These are phyloP conservation scores for Phragmites australis DNA, from an alignment of 176 grass and related monocot species.

Conservation along the genomic window DNA sequence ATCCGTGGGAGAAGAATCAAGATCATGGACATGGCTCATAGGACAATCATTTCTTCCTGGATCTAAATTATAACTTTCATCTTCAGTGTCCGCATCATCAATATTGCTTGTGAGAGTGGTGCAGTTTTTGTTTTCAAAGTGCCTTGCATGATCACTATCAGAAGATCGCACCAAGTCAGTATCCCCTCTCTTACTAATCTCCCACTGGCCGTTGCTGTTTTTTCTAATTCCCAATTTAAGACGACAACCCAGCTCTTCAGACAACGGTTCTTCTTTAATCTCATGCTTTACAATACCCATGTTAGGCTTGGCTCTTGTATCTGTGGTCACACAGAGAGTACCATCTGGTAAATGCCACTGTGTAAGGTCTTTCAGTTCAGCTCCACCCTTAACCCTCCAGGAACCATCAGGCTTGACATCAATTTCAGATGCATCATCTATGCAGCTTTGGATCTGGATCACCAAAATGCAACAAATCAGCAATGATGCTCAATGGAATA, in stretches of 20 bases:
- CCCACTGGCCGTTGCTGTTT: conserved; percentile 50
- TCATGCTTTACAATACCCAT: conserved; percentile 42
- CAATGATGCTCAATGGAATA: conserved; percentile 18
- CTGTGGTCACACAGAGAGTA: conserved; percentile 47
- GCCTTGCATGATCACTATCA: conserved; percentile 20
- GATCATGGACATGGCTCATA: conserved; percentile 33
- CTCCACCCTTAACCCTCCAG: conserved; percentile 70
- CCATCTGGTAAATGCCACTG: conserved; percentile 95
- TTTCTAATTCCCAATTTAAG: conserved; percentile 60
- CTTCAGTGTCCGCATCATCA: conserved; percentile 24
- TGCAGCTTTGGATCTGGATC: conserved; percentile 64
- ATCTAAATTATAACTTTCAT: conserved; percentile 41
- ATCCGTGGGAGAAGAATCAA: conserved; percentile 48
- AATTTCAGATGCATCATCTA: conserved; percentile 71
- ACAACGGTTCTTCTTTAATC: conserved; percentile 48
- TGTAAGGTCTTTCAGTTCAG: conserved; percentile 54
- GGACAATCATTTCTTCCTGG: conserved; percentile 24
- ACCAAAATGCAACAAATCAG: conserved; percentile 45
- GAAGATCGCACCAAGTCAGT: conserved; percentile 22
- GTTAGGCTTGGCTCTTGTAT: conserved; percentile 25
- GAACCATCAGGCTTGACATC: conserved; percentile 86
- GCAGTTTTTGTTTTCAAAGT: conserved; percentile 33
- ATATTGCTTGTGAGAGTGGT: conserved; percentile 28
- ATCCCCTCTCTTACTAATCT: conserved; percentile 44
- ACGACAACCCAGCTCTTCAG: conserved; percentile 26